These are phyloP conservation scores for Porpolomopsis calyptriformis DNA, from an alignment of 768 basidiomycete species.

Conservation along the genomic window DNA sequence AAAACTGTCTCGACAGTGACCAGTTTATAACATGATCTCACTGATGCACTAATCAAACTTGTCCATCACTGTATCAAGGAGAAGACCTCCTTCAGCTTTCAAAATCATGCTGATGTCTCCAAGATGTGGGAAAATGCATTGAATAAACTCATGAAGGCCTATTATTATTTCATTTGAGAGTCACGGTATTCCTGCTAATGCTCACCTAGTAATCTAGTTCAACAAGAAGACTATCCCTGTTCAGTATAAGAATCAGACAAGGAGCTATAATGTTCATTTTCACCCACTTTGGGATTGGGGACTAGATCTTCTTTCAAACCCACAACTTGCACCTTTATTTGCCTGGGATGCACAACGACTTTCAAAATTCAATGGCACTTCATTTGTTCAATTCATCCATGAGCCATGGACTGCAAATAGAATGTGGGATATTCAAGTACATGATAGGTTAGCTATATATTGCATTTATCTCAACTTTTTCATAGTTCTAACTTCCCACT, in stretches of 20 bases:
- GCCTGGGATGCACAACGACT: conserved; percentile 24
- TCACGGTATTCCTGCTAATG: too few species aligned
- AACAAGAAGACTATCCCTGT: conserved; percentile 11
- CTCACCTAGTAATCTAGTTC: conserved; percentile 13
- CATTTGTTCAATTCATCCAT: conserved; percentile 21
- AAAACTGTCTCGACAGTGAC: too few species aligned
- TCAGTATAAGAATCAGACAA: conserved; percentile 12
- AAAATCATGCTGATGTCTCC: conserved; percentile 10
- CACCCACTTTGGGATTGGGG: conserved; percentile 20
- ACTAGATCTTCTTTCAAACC: conserved; percentile 19
- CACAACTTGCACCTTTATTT: conserved; percentile 14
- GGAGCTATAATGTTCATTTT: conserved; percentile 14
- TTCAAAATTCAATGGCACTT: conserved; percentile 19
- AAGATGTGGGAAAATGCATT: conserved; percentile 14
- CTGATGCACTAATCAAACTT: conserved; percentile 14
- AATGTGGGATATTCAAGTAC: conserved; percentile 31
- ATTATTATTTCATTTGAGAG: conserved; percentile 4
- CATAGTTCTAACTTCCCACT: conserved; percentile 14
- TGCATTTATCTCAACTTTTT: conserved; percentile 4
- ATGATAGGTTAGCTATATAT: neutral
- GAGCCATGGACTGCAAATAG: conserved; percentile 29
- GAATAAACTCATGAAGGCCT: conserved; percentile 7
- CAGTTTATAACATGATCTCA: conserved; percentile 10
- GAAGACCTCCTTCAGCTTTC: conserved; percentile 10
- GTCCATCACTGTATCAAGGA: conserved; percentile 6